Evolutionary conservation across 2,329 filamentous ascomycete species (phyloP).

Genomic region (Penicillium sp.): DNA sequence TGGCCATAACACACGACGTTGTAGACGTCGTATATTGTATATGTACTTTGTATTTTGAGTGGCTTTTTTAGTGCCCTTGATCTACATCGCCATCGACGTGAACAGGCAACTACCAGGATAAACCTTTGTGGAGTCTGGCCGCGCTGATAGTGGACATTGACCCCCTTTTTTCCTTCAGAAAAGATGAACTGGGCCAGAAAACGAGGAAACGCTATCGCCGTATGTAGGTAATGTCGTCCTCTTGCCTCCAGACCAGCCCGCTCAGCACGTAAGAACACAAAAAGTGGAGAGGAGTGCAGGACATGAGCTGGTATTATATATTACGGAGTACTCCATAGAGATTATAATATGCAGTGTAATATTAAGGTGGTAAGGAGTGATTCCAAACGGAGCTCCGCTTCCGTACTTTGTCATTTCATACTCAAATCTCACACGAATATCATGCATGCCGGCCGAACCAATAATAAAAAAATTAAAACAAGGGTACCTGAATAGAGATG

Average conservation of each 20-base stretch:
- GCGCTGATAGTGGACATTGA: neutral
- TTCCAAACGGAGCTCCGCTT: neutral
- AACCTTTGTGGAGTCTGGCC: neutral
- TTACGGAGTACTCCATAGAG: neutral
- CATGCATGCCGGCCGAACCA: slow-evolving; percentile 8
- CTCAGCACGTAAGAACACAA: neutral
- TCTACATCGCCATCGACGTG: neutral
- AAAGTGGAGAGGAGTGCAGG: neutral
- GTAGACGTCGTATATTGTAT: neutral
- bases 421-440: neutral
- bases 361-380: neutral
- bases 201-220: neutral
- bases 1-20: neutral
- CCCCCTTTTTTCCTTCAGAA: neutral
- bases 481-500: slow-evolving; percentile 23
- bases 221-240: neutral
- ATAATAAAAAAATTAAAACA: neutral
- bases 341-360: neutral
- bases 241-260: neutral
- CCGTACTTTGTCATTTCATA: neutral
- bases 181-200: neutral
- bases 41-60: neutral
- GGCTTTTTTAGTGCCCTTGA: neutral
- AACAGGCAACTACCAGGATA: neutral
- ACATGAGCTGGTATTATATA: neutral